Evolutionary conservation across 805 yeast species (phyloP).

Genomic region (Kluyveromyces nonfermentans): DNA sequence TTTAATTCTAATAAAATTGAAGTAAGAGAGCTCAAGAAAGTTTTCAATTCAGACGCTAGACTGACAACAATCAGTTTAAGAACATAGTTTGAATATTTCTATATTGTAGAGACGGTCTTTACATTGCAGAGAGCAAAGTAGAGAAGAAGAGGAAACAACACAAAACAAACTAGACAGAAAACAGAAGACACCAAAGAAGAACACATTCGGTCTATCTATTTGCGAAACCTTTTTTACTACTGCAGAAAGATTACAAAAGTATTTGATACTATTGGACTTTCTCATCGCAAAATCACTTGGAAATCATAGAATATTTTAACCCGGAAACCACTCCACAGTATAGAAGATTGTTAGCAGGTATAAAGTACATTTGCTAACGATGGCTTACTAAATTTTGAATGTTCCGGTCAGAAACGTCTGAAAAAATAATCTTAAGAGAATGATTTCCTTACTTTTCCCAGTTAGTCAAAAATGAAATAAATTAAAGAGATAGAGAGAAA

Average conservation of each 20-base stretch:
- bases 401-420: not conserved
- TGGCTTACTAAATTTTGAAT: not conserved
- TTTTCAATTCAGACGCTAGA: too few relatives aligned
- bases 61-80: too few relatives aligned
- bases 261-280: not conserved
- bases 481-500: not conserved
- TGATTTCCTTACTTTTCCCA: not conserved
- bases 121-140: not conserved
- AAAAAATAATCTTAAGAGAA: not conserved
- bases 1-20: too few relatives aligned
- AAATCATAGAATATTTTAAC: not conserved
- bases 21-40: too few relatives aligned
- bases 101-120: not conserved
- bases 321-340: not conserved
- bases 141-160: not conserved
- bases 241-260: not conserved
- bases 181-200: too few relatives aligned
- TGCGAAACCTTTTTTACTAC: not conserved
- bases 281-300: not conserved
- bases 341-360: not conserved
- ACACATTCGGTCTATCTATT: not conserved
- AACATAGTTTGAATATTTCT: not conserved
- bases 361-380: not conserved
- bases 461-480: not conserved
- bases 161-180: not conserved